Conservation (phyloP, 2,329 filamentous ascomycete genomes). For the Venturia pyrina region DNA sequence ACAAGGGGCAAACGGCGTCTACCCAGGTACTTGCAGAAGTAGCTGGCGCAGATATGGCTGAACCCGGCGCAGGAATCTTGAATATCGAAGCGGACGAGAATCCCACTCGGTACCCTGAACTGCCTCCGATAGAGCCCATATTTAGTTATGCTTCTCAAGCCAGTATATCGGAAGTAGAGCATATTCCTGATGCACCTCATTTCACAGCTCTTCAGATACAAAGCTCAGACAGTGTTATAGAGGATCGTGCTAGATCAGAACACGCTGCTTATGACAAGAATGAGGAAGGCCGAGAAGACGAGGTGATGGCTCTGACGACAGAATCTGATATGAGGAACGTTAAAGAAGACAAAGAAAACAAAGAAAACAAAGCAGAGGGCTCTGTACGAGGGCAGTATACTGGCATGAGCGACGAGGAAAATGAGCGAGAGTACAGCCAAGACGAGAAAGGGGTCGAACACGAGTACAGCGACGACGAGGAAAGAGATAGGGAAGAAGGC, state of each 20-base stretch:
- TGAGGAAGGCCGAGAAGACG: not conserved
- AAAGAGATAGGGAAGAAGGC: not conserved
- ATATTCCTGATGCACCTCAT: not conserved
- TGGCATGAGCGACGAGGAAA: not conserved
- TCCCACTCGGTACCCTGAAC: not conserved
- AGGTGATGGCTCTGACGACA: not conserved
- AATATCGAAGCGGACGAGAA: not conserved
- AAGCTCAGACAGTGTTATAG: not conserved
- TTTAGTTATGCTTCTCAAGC: not conserved
- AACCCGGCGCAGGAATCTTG: not conserved
- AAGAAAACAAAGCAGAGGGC: not conserved
- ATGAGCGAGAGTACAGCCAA: constrained; percentile 2
- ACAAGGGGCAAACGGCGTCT: not conserved
- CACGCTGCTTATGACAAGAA: not conserved
- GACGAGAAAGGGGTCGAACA: not conserved
- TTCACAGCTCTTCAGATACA: not conserved
- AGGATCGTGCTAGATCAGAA: not conserved
- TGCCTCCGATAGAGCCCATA: not conserved
- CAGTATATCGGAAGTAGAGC: not conserved
- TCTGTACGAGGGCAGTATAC: not conserved
- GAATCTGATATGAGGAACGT: not conserved
- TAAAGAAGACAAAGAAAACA: not conserved
- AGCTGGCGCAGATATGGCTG: not conserved
- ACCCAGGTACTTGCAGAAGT: too few species aligned
- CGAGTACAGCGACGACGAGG: not conserved